These are phyloP conservation scores for Amanita muscaria DNA, from an alignment of 768 basidiomycete species.

Conservation along the genomic window DNA sequence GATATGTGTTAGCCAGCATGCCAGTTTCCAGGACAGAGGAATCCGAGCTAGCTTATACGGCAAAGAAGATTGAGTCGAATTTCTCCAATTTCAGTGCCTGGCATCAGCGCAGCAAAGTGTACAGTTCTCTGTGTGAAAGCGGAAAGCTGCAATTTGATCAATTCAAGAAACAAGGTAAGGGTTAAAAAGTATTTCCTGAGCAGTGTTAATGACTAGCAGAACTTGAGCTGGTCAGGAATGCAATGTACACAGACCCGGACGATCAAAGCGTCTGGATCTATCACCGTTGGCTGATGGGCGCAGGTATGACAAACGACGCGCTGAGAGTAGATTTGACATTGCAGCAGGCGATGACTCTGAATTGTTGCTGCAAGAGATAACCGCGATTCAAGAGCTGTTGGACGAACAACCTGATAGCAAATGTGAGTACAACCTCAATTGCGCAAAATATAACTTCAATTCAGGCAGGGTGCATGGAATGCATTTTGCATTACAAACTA, in stretches of 20 bases:
- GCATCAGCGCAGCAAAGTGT: constrained; percentile 90
- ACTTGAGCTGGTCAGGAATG: constrained; percentile 86
- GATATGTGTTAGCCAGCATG: constrained; percentile 73
- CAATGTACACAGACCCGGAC: constrained; percentile 92
- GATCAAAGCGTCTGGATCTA: constrained; percentile 99
- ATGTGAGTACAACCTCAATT: constrained; percentile 41
- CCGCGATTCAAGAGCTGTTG: constrained; percentile 71
- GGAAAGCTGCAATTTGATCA: constrained; percentile 42
- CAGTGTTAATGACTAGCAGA: constrained; percentile 39
- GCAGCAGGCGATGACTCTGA: constrained; percentile 45
- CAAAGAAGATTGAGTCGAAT: constrained; percentile 83
- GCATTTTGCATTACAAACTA: constrained; percentile 74
- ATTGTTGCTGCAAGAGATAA: constrained; percentile 67
- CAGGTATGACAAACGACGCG: constrained; percentile 35
- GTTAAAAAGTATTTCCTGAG: background rate
- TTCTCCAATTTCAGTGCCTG: constrained; percentile 99
- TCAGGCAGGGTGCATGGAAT: constrained; percentile 87
- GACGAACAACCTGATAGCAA: constrained; percentile 89
- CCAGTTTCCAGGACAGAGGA: constrained; percentile 44
- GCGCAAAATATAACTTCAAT: background rate
- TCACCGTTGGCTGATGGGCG: constrained; percentile 92
- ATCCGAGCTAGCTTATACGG: constrained; percentile 81
- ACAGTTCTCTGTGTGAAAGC: constrained; percentile 54
- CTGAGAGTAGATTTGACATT: constrained; percentile 1
- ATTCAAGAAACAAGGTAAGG: constrained; percentile 63